Base-by-base conservation (phyloP, 768 basidiomycete genomes). In the Naganishia friedmannii region DNA sequence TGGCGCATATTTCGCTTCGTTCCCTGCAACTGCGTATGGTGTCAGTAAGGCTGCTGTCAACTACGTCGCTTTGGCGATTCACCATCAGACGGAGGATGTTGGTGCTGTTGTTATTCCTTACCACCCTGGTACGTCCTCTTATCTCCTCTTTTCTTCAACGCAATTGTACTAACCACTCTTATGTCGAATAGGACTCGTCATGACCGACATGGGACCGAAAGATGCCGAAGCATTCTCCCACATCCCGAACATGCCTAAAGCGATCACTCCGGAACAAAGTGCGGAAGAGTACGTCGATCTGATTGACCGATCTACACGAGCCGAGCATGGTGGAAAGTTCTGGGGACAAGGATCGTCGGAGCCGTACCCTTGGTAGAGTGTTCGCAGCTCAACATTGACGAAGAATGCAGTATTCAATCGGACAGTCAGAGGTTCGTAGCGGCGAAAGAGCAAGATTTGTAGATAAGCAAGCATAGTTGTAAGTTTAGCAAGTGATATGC, bases 41-140 rank as follows among this genome's bases (percentile, higher is more conserved):
- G 53, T 60, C 12, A 70, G 70, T 37, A 75, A 75, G 65, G 72
- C 71, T 39, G 74, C 68, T 8, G 51, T 68, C 13, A 75, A 75
- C 55, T 72, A 55, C 54, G 7, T 75, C 13, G 69, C 65, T n/a
- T 51, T 69, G n/a, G 67, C 70, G 60, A 66, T 75, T 37, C 70
- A 71, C 28, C 42, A 73, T 32, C 46, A 65, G 32, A 57, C 55
- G 26, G 34, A 68, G 26, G 48, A 69, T 13, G 56, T 58, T 29
- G 48, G 34, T 29, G 32, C 58, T n/a, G 57, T 58, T 31, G 57
- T 69, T 9, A 23, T 69, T 9, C 56, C 58, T 1, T 57, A 58
- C 23, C 68, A 69, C 23, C 68, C 68, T 23, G 68, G 68, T 69
- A 29, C 51, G 68, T 67, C 34, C 42, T 13, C 9, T 8, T 55